phyloP scores from a whole-genome alignment of 2,329 filamentous ascomycete species.

The Trichoderma arundinaceum region DNA sequence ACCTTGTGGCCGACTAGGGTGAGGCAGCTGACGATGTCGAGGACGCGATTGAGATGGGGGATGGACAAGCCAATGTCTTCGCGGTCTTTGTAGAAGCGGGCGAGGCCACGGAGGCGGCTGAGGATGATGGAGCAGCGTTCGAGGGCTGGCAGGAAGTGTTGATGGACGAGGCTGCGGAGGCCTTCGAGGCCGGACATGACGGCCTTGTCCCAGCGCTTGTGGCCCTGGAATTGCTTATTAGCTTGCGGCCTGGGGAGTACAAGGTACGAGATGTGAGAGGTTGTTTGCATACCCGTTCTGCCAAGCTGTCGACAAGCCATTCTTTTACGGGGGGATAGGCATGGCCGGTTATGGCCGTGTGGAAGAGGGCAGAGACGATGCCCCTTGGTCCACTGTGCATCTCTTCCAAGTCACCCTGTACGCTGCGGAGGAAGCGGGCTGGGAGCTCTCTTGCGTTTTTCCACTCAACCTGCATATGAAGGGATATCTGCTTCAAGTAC shows the following conservation, averaged over 20 bases:
- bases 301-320: constrained; percentile 85
- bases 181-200: constrained; percentile 78
- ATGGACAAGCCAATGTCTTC: constrained; percentile 70
- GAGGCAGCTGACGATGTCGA: constrained; percentile 77
- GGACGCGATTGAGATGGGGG: constrained; percentile 65
- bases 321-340: constrained; percentile 77
- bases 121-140: constrained; percentile 83
- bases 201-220: constrained; percentile 94
- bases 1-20: constrained; percentile 76
- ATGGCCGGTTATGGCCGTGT: constrained; percentile 83
- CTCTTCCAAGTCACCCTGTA: constrained; percentile 75
- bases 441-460: constrained; percentile 82
- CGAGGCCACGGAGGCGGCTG: constrained; percentile 81
- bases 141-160: constrained; percentile 86
- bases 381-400: constrained; percentile 59
- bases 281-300: constrained; percentile 67
- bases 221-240: constrained; percentile 62
- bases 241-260: constrained; percentile 44
- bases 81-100: constrained; percentile 74
- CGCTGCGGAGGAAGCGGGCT: constrained; percentile 74
- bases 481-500: constrained; percentile 81
- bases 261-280: constrained; percentile 65
- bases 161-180: constrained; percentile 77
- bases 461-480: constrained; percentile 82
- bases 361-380: constrained; percentile 79